phyloP scores from a whole-genome alignment of 345 rosid genomes.

The Boechera divaricarpa region DNA sequence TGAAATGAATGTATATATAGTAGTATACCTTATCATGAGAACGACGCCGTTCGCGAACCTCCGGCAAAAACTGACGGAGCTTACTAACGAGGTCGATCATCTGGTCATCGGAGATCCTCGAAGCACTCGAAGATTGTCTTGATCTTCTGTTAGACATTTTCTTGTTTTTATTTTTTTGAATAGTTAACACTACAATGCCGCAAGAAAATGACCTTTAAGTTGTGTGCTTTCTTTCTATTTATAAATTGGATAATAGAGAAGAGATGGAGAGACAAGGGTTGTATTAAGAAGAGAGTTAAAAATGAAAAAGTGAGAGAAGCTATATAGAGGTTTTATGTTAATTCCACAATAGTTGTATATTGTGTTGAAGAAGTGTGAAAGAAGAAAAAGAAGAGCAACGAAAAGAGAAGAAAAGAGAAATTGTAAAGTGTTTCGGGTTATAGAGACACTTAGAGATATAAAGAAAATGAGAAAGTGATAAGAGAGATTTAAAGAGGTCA shows the following conservation, averaged over 20 bases:
- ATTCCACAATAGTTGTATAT: not conserved
- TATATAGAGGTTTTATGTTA: not conserved
- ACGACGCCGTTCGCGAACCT: conserved; percentile 67
- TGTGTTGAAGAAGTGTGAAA: conserved; percentile 7
- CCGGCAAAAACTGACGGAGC: conserved; percentile 84
- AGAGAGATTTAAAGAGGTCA: conserved; percentile 67
- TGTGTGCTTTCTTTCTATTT: conserved; percentile 3
- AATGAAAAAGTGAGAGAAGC: not conserved
- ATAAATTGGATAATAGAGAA: not conserved
- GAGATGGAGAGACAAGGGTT: not conserved
- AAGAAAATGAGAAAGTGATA: conserved; percentile 55
- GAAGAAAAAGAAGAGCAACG: not conserved
- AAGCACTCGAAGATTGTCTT: conserved; percentile 56
- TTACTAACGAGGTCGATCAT: conserved; percentile 76
- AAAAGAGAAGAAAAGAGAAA: conserved; percentile 5
- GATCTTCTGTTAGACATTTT: conserved; percentile 86
- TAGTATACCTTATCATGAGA: conserved; percentile 62
- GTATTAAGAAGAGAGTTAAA: not conserved
- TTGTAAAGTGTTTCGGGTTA: conserved; percentile 25
- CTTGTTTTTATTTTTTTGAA: conserved; percentile 14
- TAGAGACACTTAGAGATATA: conserved; percentile 43
- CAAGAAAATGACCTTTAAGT: conserved; percentile 16
- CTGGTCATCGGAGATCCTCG: conserved; percentile 76
- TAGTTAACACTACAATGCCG: conserved; percentile 30
- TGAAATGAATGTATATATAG: not conserved